A percentile compares a stretch with the other conserved stretches of the same genome.
Conservation (phyloP, 140 eudicot genomes). For the Flaveria floridana region DNA sequence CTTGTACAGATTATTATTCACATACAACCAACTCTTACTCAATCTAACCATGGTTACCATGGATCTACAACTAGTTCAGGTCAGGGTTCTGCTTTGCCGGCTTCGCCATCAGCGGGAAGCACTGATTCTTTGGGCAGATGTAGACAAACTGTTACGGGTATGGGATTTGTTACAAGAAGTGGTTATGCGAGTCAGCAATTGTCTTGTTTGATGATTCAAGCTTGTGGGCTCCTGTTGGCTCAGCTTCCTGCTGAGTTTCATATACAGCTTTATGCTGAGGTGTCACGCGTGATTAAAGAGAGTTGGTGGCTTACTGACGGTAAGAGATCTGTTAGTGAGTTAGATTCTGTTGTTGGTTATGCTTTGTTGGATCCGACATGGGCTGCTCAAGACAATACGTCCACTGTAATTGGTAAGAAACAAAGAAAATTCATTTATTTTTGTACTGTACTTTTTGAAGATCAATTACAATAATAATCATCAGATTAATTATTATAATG, state of each 20-base stretch:
- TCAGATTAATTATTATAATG: slow-evolving; percentile 24
- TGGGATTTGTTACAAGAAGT: slow-evolving; percentile 73
- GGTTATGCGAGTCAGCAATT: slow-evolving; percentile 89
- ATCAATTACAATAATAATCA: not conserved
- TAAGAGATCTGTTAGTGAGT: slow-evolving; percentile 59
- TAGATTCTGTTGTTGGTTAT: slow-evolving; percentile 87
- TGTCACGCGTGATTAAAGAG: slow-evolving; percentile 76
- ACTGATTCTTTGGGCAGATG: slow-evolving; percentile 76
- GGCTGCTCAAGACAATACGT: slow-evolving; percentile 97
- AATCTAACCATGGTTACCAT: slow-evolving; percentile 69
- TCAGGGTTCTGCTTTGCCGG: slow-evolving; percentile 50
- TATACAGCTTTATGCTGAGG: slow-evolving; percentile 76
- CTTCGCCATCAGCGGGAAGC: slow-evolving; percentile 95
- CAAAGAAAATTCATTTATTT: not conserved
- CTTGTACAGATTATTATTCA: slow-evolving; percentile 84
- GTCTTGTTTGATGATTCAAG: slow-evolving; percentile 92
- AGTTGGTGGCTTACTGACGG: slow-evolving; percentile 91
- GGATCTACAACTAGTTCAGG: slow-evolving; percentile 49
- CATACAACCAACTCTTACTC: slow-evolving; percentile 83
- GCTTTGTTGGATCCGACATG: slow-evolving; percentile 91
- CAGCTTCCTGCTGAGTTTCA: slow-evolving; percentile 91
- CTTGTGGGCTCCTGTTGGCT: slow-evolving; percentile 84
- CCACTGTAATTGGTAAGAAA: slow-evolving; percentile 71
- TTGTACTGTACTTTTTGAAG: not conserved
- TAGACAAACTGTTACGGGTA: slow-evolving; percentile 47